Conservation (phyloP, 306 rosid species). For the Trifolium repens region DNA sequence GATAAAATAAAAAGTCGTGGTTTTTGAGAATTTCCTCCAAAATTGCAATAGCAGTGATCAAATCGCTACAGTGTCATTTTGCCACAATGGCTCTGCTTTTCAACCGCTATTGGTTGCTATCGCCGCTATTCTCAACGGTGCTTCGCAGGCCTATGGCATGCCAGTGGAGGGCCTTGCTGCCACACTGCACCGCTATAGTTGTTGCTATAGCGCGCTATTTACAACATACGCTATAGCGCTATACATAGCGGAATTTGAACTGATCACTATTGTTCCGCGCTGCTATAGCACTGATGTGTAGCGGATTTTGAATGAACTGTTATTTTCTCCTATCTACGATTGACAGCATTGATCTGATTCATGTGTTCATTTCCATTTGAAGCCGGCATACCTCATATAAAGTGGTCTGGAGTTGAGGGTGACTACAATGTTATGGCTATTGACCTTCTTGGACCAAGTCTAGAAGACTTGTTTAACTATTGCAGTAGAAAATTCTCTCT, state of each 20-base stretch:
- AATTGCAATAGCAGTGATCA: background rate
- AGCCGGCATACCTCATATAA: slow-evolving; percentile 91
- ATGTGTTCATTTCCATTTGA: slow-evolving; percentile 37
- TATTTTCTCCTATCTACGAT: background rate
- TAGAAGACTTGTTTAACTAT: slow-evolving; percentile 87
- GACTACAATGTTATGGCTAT: slow-evolving; percentile 90
- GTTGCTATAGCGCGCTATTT: no score
- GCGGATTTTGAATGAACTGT: no score
- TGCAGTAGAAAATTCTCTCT: slow-evolving; percentile 77
- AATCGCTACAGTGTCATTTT: background rate
- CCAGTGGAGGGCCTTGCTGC: background rate
- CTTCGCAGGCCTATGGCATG: background rate
- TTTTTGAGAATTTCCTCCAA: no score
- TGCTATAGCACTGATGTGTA: no score
- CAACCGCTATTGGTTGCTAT: background rate
- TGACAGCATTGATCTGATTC: slow-evolving; percentile 8
- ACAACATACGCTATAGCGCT: background rate
- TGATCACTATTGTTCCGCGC: background rate
- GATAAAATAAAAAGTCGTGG: no score
- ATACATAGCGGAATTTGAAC: background rate
- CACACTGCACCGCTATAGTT: background rate
- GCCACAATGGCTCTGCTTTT: no score
- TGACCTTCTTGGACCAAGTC: slow-evolving; percentile 92
- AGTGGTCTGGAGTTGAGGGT: slow-evolving; percentile 94
- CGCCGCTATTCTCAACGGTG: background rate